A percentile compares a stretch with the other conserved stretches of the same genome.
Evolutionary conservation across 805 yeast species (phyloP).

Genomic region (Myxozyma neotropica): DNA sequence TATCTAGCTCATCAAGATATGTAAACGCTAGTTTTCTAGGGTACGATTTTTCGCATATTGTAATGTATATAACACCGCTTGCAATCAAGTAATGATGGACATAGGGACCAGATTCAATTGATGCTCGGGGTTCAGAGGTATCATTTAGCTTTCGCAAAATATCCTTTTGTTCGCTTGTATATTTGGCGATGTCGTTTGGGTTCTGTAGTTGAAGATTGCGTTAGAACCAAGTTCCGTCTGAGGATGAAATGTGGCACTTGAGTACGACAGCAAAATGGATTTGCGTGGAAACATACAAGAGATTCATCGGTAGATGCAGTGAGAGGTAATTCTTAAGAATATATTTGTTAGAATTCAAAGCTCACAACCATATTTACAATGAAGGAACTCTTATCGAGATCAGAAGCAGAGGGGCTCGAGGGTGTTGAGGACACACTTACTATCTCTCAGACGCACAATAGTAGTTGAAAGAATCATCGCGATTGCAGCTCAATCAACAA

Average conservation of each 20-base stretch:
- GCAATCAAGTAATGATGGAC: conserved; percentile 72
- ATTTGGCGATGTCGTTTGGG: conserved; percentile 59
- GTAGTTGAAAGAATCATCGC: conserved; percentile 35
- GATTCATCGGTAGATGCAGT: conserved; percentile 88
- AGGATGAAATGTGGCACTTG: neutral
- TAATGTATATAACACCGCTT: conserved; percentile 71
- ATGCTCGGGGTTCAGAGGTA: conserved; percentile 79
- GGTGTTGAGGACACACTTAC: conserved; percentile 20
- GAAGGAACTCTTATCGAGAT: neutral
- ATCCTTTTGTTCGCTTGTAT: conserved; percentile 81
- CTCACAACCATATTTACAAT: no score
- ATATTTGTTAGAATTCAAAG: neutral
- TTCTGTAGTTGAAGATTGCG: conserved; percentile 46
- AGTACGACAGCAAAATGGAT: no score
- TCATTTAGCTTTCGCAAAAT: conserved; percentile 75
- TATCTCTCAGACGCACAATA: conserved; percentile 32
- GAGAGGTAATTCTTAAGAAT: conserved; percentile 71
- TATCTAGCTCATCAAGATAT: conserved; percentile 76
- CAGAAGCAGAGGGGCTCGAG: neutral
- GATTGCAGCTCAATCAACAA: neutral
- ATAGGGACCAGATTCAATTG: conserved; percentile 74
- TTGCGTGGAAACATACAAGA: conserved; percentile 18
- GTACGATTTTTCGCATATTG: conserved; percentile 74
- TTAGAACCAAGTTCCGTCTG: neutral
- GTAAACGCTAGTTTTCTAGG: conserved; percentile 90